Evolutionary conservation across 768 basidiomycete genomes (phyloP).

Genomic region (Thelephora aurantiotincta): DNA sequence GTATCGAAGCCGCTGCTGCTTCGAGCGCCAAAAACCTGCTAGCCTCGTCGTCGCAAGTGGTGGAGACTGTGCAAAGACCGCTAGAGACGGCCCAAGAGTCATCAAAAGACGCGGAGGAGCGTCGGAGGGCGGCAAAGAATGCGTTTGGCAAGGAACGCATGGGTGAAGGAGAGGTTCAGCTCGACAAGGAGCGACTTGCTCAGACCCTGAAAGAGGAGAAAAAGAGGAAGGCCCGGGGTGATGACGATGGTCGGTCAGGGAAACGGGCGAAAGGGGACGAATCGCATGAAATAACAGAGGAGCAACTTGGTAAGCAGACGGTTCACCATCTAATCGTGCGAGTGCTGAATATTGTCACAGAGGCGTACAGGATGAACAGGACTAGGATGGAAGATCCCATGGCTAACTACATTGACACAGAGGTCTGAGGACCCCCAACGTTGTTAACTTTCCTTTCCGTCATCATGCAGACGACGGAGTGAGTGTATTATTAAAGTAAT

Average conservation of each 20-base stretch:
- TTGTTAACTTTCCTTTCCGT: too few species aligned
- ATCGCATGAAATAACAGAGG: slow-evolving; percentile 78
- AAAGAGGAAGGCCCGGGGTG: slow-evolving; percentile 46
- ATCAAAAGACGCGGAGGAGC: slow-evolving; percentile 17
- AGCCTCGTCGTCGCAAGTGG: slow-evolving; percentile 22
- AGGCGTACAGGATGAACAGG: slow-evolving; percentile 79
- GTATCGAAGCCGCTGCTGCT: slow-evolving; percentile 65
- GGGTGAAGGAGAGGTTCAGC: slow-evolving; percentile 67
- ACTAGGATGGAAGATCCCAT: slow-evolving; percentile 79
- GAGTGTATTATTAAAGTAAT: too few species aligned
- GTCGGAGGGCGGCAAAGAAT: slow-evolving; percentile 36
- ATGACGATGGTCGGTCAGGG: slow-evolving; percentile 39
- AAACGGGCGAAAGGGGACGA: slow-evolving; percentile 48
- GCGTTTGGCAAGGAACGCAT: slow-evolving; percentile 68
- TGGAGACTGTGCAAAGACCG: slow-evolving; percentile 1
- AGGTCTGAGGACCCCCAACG: slow-evolving; percentile 10
- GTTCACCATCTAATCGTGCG: slow-evolving; percentile 1
- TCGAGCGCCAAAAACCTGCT: slow-evolving; percentile 63
- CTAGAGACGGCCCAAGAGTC: slow-evolving; percentile 7
- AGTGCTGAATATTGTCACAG: slow-evolving; percentile 26
- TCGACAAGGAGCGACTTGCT: slow-evolving; percentile 58
- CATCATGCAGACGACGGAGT: too few species aligned
- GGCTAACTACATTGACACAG: slow-evolving; percentile 76
- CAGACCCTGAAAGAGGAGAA: slow-evolving; percentile 66
- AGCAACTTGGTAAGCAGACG: slow-evolving; percentile 53